Evolutionary conservation across 1,284 basidiomycete species (phyloP).

Genomic region (Ustilago shanxiensis): DNA sequence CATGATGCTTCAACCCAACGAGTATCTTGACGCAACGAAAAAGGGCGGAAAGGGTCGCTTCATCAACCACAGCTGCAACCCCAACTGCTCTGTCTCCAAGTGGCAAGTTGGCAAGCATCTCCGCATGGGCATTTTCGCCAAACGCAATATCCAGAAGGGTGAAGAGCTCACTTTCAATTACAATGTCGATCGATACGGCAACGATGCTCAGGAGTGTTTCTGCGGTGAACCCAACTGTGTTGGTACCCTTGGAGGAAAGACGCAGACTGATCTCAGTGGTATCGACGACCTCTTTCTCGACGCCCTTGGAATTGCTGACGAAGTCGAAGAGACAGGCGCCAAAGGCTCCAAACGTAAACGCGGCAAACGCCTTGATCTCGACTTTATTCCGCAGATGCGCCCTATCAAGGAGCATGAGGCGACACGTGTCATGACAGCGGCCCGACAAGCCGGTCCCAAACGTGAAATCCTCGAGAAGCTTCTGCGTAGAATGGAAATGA

Average conservation of each 20-base stretch:
- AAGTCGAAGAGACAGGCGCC: conserved; percentile 81
- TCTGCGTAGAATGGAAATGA: conserved; percentile 88
- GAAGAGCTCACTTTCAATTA: conserved; percentile 99
- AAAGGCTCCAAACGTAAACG: conserved; percentile 92
- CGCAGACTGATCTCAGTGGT: conserved; percentile 91
- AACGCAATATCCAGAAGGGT: conserved; percentile 81
- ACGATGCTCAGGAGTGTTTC: conserved; percentile 94
- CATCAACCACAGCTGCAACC: conserved; percentile 97
- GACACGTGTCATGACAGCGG: conserved; percentile 89
- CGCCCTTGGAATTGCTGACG: conserved; percentile 94
- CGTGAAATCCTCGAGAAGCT: conserved; percentile 85
- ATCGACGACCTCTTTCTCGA: conserved; percentile 97
- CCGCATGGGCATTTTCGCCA: conserved; percentile 98
- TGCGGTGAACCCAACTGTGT: conserved; percentile 97
- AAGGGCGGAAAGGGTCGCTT: conserved; percentile 95
- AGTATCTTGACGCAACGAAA: conserved; percentile 99
- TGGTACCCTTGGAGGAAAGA: conserved; percentile 96
- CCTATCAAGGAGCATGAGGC: conserved; percentile 84
- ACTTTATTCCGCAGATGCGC: conserved; percentile 80
- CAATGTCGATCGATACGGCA: conserved; percentile 98
- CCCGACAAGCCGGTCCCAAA: conserved; percentile 86
- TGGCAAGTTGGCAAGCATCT: conserved; percentile 94
- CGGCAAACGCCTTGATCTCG: conserved; percentile 91
- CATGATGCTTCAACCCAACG: conserved; percentile 99
- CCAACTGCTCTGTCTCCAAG: conserved; percentile 99